Evolutionary conservation across 441 rosid genomes (phyloP), one percentile per base, ranked within the genome.

Genomic region (Biscutella auriculata): DNA sequence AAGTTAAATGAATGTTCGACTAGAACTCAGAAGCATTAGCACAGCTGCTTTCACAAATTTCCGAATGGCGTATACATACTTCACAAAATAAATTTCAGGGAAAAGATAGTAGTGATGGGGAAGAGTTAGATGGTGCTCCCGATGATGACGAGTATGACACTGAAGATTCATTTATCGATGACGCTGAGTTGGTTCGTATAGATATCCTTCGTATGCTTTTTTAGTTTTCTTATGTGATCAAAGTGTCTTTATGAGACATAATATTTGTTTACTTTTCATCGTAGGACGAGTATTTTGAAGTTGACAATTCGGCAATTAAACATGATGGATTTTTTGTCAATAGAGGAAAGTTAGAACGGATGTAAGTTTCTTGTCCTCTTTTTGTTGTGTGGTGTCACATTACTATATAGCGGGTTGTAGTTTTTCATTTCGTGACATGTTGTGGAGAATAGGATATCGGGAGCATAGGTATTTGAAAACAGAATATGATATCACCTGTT

Each of bases 271-370:
- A 34, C 65, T 23, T 41, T 21, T 25, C 54, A 6, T 39, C 79
- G 76, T 88, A 93, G 98, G 97, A 93, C 77, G 98, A 88, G 65
- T 93, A 93, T 79, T 93, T 88, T 71, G 88, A 88, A 76, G 97
- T 88, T 72, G 98, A 93, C 72, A 77, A 87, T 81, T 82, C 98
- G 52, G 82, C 83, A 59, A 74, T 88, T 67, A 93, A 88, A 68
- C 93, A 93, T 53, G 84, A 80, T 69, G 97, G 98, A 35, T 93
- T 87, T 76, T 88, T 87, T 83, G 80, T 93, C 69, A 93, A 87
- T 55, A 87, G 93, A 75, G 98, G 98, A 70, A 80, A 70, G 61
- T 68, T 93, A 75, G 98, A 93, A 72, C 78, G 87, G 62, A 58
- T 77, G 98, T 93, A 78, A 81, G 97, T 72, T 66, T 67, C 19